Conservation (phyloP, 208 protist genomes). For the Leishmania lainsoni region DNA sequence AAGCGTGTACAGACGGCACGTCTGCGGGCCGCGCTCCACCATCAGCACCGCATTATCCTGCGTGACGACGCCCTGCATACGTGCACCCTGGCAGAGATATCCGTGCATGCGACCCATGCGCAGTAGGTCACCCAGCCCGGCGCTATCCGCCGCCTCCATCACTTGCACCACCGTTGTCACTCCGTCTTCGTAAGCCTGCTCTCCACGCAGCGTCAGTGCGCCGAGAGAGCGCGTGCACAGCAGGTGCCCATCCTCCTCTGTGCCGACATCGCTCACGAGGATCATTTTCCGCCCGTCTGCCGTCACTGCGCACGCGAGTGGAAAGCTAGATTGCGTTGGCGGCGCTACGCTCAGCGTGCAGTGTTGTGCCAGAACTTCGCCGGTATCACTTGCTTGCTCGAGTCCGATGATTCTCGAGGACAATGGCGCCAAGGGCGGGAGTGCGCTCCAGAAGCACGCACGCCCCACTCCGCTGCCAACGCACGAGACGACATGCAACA, state of each 20-base stretch:
- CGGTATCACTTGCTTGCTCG: conserved; percentile 8
- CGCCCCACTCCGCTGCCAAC: conserved; percentile 41
- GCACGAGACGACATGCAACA: conserved; percentile 70
- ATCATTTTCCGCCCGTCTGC: conserved; percentile 28
- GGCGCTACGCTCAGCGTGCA: conserved; percentile 47
- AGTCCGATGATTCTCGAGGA: conserved; percentile 2
- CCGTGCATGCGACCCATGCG: conserved; percentile 8
- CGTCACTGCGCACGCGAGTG: conserved; percentile 61
- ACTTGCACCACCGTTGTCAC: conserved; percentile 38
- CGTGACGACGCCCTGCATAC: conserved; percentile 28
- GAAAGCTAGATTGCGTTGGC: conserved; percentile 45
- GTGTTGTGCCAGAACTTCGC: conserved; percentile 47
- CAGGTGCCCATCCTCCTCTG: conserved; percentile 66
- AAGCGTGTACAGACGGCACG: conserved; percentile 37
- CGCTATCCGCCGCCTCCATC: conserved; percentile 23
- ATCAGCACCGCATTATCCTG: conserved; percentile 26
- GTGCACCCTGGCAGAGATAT: conserved; percentile 37
- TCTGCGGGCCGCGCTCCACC: conserved; percentile 29
- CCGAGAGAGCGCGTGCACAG: conserved; percentile 53
- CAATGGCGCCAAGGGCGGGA: conserved; percentile 39
- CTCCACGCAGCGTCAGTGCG: conserved; percentile 43
- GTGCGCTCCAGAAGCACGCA: conserved; percentile 48
- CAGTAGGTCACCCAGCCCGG: conserved; percentile 17
- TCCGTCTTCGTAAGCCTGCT: conserved; percentile 1
- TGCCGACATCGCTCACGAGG: conserved; percentile 55